phyloP scores from a whole-genome alignment of 1,139 yeast species.

The Saccharomycopsis hybrid region DNA sequence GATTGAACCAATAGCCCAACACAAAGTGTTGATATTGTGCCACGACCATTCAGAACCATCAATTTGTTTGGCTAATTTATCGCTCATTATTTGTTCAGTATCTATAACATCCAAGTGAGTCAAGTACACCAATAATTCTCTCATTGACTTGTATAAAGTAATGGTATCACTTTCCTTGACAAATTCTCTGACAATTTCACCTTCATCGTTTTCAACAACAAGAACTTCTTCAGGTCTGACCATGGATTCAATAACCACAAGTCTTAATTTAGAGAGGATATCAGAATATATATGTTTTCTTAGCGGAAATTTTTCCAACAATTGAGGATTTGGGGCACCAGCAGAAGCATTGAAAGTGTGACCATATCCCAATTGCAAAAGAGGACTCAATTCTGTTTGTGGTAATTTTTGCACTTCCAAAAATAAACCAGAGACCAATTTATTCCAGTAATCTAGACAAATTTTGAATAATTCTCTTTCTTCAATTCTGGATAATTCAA shows the following conservation, averaged over 20 bases:
- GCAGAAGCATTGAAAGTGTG: constrained; percentile 40
- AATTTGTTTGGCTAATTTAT: constrained; percentile 82
- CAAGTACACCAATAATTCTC: constrained; percentile 89
- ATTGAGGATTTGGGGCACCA: constrained; percentile 84
- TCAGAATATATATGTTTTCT: constrained; percentile 79
- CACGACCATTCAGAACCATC: constrained; percentile 99
- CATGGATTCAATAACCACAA: constrained; percentile 94
- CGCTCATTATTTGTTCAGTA: constrained; percentile 90
- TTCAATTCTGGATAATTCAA: constrained; percentile 82
- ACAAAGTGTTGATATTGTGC: constrained; percentile 92
- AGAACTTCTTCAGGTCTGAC: constrained; percentile 97
- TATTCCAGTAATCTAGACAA: constrained; percentile 90
- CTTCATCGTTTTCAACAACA: constrained; percentile 96
- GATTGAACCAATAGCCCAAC: constrained; percentile 99
- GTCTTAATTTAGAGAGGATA: constrained; percentile 72
- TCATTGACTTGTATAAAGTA: constrained; percentile 88
- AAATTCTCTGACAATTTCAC: constrained; percentile 96
- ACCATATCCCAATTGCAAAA: constrained; percentile 63
- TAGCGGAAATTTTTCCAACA: constrained; percentile 67
- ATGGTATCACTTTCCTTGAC: constrained; percentile 96
- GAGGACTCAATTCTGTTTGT: constrained; percentile 60
- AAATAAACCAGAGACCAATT: constrained; percentile 72
- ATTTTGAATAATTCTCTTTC: constrained; percentile 95
- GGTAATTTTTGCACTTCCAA: constrained; percentile 83
- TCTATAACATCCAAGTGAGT: constrained; percentile 94